Evolutionary conservation across 805 yeast genomes (phyloP).

Genomic region (Cyberlindnera euphorbiae): DNA sequence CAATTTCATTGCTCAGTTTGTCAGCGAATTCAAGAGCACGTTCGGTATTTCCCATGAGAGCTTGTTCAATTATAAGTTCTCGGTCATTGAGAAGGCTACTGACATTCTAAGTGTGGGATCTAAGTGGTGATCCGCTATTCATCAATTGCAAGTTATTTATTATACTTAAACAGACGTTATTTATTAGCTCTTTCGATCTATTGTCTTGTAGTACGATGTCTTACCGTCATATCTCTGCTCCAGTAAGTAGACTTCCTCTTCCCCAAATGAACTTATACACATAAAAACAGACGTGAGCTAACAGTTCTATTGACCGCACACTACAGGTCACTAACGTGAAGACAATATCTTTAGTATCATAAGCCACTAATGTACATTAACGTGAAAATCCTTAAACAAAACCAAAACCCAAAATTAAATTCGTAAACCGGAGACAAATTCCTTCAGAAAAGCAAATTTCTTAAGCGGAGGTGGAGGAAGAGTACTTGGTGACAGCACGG

Average conservation of each 20-base stretch:
- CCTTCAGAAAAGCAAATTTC: too few relatives aligned
- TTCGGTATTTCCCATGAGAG: constrained; percentile 32
- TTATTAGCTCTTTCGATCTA: too few relatives aligned
- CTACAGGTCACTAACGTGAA: too few relatives aligned
- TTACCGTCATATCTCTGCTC: too few relatives aligned
- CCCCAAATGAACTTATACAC: too few relatives aligned
- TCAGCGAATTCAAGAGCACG: constrained; percentile 28
- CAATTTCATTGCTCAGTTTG: constrained; percentile 28
- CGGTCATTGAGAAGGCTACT: constrained; percentile 46
- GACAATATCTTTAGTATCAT: constrained; percentile 2
- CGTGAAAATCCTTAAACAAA: constrained; percentile 10
- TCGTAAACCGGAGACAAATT: constrained; percentile 11
- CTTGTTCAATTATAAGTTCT: constrained; percentile 42
- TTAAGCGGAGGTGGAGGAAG: constrained; percentile 56
- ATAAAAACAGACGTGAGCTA: too few relatives aligned
- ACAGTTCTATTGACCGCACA: too few relatives aligned
- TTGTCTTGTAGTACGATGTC: too few relatives aligned
- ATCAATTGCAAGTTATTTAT: neutral
- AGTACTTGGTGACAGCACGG: constrained; percentile 96
- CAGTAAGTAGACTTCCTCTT: too few relatives aligned
- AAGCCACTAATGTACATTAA: constrained; percentile 16
- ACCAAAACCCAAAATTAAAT: constrained; percentile 12
- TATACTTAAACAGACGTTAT: too few relatives aligned
- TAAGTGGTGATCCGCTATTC: constrained; percentile 40
- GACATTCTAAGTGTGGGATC: constrained; percentile 50